Base-by-base conservation (phyloP, 2,329 filamentous ascomycete genomes). In the Cadophora luteo-olivacea region DNA sequence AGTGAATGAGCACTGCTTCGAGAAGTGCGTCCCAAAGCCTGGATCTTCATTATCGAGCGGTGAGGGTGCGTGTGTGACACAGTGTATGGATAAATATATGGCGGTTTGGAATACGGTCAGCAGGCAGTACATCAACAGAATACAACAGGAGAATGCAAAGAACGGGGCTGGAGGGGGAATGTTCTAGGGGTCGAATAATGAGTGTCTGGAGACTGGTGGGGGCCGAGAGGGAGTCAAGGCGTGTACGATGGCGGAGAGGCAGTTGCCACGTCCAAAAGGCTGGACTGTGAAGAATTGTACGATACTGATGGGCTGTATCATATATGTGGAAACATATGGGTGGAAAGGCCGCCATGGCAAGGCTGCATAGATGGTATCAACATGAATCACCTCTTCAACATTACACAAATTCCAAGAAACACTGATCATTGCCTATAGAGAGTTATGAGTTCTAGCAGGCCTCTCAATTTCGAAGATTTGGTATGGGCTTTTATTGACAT, bases 1-100 rank as follows among this genome's bases (percentile, higher is more conserved):
- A 87, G 86, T 94, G 80, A 92, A 94, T 81, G 86, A 92, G 75
- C 89, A 91, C 81, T 95, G 92, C 84, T 95, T 93, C 82, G 87
- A 92, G 58, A 89, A 89, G 79, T 95, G 92, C 80, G 82, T 94
- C 19, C 84, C 91, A 61, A 89, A 90, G 77, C 90, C 92, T 65
- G 89, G 91, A 68, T 79, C 84, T 61, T 88, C 87, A 65, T 81
- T 94, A 66, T 76, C 74, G 61, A 87, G 85, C 80, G 81, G 85
- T 80, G 92, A 95, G 79, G 84, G 88, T 77, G 84, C 86, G 25
- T 95, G 92, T 82, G 85, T 92, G 77, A 92, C 86, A 24, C 84
- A 86, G 69, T 95, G 92, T 83, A 92, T 94, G 88, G 91, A 94
- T 76, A 94, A 94, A 81, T 95, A 94, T 84, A 92, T 94, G 84